Evolutionary conservation across 495 filamentous ascomycete species (phyloP), one percentile per base, ranked within the genome.

Genomic region (Aspergillus taichungensis): DNA sequence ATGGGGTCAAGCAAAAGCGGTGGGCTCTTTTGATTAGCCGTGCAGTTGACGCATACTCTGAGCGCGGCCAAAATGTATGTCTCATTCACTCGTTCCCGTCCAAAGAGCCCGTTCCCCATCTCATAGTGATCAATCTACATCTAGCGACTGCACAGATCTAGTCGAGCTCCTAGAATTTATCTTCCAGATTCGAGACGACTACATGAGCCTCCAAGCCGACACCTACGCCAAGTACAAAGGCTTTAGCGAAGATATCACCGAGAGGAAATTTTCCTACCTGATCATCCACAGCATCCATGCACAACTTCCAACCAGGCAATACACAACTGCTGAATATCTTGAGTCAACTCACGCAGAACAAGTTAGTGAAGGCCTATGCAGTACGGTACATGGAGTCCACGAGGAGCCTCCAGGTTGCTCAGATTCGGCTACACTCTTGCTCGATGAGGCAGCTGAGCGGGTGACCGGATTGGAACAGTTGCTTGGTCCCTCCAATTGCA

Each of bases 1-100:
- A 95, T 95, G 90, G 87, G 95, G 13, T 73, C 75, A 40, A 88
- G 94, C 66, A 95, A 97, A 66, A 97, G 91, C 1, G 90, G 91
- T 10, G 88, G 89, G 1, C 72, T 95, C 6, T 95, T 97, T 69
- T 75, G 88, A 34, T 67, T 97, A 9, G 85, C 85, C 11, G 74
- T 94, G 49, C 83, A 85, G 63, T 72, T 97, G 33, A 90, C 95
- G 85, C 85, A 91, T 59, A 83, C 84, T 8, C 36, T n/a, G 30
- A 36, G 11, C 46, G 41, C 13, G 13, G 33, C 32, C 12, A 31
- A 40, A 28, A 8, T 13, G 5, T 35, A 31, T 2, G n/a, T 13
- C 13, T 28, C 12, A 6, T 11, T 28, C 12, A 6, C 32, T 5
- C 12, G 1, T 4, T 24, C 18, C 18, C 18, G 4, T 24, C 4